Percentiles rank a stretch among this genome's conserved stretches.
Conservation (phyloP, 1,284 basidiomycete genomes). For the Malassezia yamatoensis region DNA sequence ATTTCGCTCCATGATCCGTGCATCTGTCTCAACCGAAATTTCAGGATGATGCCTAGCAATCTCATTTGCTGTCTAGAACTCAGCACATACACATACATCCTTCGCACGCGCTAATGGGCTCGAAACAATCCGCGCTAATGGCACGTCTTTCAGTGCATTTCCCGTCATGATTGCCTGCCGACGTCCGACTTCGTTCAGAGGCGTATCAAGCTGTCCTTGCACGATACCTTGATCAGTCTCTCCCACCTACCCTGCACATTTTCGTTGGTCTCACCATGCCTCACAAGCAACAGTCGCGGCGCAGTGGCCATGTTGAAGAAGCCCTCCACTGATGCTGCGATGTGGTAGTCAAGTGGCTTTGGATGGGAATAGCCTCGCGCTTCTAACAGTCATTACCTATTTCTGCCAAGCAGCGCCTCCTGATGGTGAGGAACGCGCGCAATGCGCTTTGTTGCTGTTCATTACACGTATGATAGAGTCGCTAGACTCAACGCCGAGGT, state of each 20-base stretch:
- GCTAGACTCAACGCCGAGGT: constrained; percentile 8
- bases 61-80: constrained; percentile 13
- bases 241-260: constrained; percentile 23
- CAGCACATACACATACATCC: constrained; percentile 6
- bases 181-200: constrained; percentile 31
- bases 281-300: constrained; percentile 30
- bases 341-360: constrained; percentile 9
- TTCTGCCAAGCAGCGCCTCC: constrained; percentile 2
- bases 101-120: constrained; percentile 32
- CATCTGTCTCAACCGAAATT: constrained; percentile 21
- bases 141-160: constrained; percentile 20
- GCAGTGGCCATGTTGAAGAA: not conserved
- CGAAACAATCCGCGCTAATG: constrained; percentile 32
- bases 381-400: constrained; percentile 13
- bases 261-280: constrained; percentile 43
- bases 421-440: not conserved
- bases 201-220: constrained; percentile 44
- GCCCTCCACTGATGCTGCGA: constrained; percentile 9
- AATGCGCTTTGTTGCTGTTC: constrained; percentile 4
- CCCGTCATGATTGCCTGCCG: constrained; percentile 33
- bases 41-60: constrained; percentile 16
- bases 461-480: constrained; percentile 10
- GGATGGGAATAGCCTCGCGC: constrained; percentile 8
- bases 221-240: constrained; percentile 26
- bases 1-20: constrained; percentile 33